Conservation (phyloP, 1,139 yeast species). For the Suhomyces choctaworum region DNA sequence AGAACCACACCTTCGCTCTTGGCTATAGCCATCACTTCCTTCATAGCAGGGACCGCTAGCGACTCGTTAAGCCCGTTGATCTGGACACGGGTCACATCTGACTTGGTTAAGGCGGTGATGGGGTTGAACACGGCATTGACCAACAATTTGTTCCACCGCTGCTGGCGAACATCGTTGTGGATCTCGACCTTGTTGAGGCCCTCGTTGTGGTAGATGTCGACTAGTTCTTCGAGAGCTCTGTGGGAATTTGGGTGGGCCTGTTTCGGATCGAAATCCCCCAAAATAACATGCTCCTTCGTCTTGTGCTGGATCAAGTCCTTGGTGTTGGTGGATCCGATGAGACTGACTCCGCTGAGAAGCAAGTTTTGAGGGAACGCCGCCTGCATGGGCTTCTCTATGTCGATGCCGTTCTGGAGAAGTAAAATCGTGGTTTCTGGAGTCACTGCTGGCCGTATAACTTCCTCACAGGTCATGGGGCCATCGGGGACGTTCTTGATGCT, state of each 20-base stretch:
- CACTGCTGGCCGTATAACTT: constrained; percentile 58
- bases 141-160: constrained; percentile 74
- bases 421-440: constrained; percentile 24
- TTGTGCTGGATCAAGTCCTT: constrained; percentile 53
- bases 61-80: constrained; percentile 53
- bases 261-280: constrained; percentile 51
- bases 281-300: constrained; percentile 50
- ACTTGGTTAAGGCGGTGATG: constrained; percentile 48
- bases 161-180: constrained; percentile 50
- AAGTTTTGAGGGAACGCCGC: constrained; percentile 57
- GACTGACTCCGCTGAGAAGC: constrained; percentile 66
- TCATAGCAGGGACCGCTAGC: constrained; percentile 62
- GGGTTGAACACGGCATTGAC: constrained; percentile 71
- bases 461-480: constrained; percentile 51
- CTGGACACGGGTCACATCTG: constrained; percentile 60
- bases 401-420: constrained; percentile 68
- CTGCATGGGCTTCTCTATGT: constrained; percentile 63
- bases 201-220: constrained; percentile 48
- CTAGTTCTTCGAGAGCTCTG: constrained; percentile 40
- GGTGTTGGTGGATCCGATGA: constrained; percentile 63
- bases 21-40: constrained; percentile 62
- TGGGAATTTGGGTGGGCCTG: constrained; percentile 20
- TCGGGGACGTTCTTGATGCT: constrained; percentile 80
- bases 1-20: constrained; percentile 59
- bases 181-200: constrained; percentile 42